Base-by-base conservation (phyloP, 2,329 filamentous ascomycete genomes). In the Teratosphaeria epicoccoides region DNA sequence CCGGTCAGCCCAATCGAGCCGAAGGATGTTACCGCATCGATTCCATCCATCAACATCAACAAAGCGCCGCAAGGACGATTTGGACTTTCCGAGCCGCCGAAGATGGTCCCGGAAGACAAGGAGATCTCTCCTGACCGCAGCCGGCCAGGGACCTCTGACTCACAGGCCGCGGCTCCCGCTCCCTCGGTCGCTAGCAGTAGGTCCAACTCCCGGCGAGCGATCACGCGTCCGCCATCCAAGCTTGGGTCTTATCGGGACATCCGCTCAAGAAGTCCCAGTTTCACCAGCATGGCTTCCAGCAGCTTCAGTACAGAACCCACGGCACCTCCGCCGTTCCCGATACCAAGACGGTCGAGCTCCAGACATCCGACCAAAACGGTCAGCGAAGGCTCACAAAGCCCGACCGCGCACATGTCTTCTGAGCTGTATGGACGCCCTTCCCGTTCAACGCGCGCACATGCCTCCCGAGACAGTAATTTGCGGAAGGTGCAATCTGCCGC, bases 301-400 rank as follows among this genome's bases (percentile, higher is more conserved):
- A 64, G 54, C 46, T 57, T 59, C 49, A 68, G 68, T 53, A 58
- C 61, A 22, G 57, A 63, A 23, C 62, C 68, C 14, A 67, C 33
- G 4, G 24, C 54, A 17, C 47, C 57, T 12, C 90, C 93, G 24
- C 93, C 93, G 0, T 96, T 95, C 73, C 90, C 93, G 0, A 95
- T 98, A 6, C 93, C 93, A 0, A 84, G 84, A 2, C 78, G 93
- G 52, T 87, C 88, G 25, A 97, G 91, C 69, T 98, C 90, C 5
- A 82, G 89, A 54, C 83, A n/a, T 29, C 85, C 46, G 78, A 79
- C 82, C 0, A 70, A 82, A 54, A 84, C 79, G 58, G 73, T 78
- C 48, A 89, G 86, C 65, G 88, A 95, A 56, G 86, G 86, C 3
- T 83, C 82, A 40, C 79, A 82, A 56, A 95, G 88, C 64, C 89